These are phyloP conservation scores for Amphichorda felina DNA, from an alignment of 2,329 filamentous ascomycete genomes.

Conservation along the genomic window DNA sequence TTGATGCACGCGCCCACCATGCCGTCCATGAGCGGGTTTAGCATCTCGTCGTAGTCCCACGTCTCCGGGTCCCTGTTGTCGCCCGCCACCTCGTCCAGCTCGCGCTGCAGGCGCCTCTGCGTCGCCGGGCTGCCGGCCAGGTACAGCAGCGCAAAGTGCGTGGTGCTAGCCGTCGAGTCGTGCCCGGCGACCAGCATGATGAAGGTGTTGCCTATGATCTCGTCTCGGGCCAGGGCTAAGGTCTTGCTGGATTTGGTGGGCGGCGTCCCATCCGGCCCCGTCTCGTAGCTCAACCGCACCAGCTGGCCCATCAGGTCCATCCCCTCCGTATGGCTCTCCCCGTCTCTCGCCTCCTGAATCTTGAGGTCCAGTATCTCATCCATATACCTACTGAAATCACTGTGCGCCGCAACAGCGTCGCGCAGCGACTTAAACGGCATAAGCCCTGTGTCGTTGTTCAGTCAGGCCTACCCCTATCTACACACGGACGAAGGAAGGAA, in stretches of 20 bases:
- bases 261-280: slow-evolving; percentile 12
- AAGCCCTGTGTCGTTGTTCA: slow-evolving; percentile 15
- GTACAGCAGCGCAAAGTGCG: slow-evolving; percentile 59
- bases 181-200: slow-evolving; percentile 63
- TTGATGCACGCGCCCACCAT: slow-evolving; percentile 68
- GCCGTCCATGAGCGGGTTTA: slow-evolving; percentile 54
- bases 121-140: slow-evolving; percentile 53
- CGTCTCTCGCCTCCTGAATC: slow-evolving; percentile 24
- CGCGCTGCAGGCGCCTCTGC: slow-evolving; percentile 55
- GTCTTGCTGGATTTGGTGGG: slow-evolving; percentile 11
- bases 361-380: slow-evolving; percentile 55
- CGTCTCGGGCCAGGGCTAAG: slow-evolving; percentile 40
- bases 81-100: slow-evolving; percentile 49
- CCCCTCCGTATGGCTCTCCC: slow-evolving; percentile 26
- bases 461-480: too few relatives aligned
- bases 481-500: too few relatives aligned
- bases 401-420: slow-evolving; percentile 38
- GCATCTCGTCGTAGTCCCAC: slow-evolving; percentile 60
- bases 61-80: slow-evolving; percentile 31
- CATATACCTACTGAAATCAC: slow-evolving; percentile 60
- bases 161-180: slow-evolving; percentile 66
- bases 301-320: slow-evolving; percentile 43
- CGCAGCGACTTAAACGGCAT: slow-evolving; percentile 40
- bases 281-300: slow-evolving; percentile 26
- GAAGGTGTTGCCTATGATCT: slow-evolving; percentile 64